These are phyloP conservation scores for Gaertneriomyces sp. DNA, from an alignment of 192 early-diverging fungal species.

Conservation along the genomic window DNA sequence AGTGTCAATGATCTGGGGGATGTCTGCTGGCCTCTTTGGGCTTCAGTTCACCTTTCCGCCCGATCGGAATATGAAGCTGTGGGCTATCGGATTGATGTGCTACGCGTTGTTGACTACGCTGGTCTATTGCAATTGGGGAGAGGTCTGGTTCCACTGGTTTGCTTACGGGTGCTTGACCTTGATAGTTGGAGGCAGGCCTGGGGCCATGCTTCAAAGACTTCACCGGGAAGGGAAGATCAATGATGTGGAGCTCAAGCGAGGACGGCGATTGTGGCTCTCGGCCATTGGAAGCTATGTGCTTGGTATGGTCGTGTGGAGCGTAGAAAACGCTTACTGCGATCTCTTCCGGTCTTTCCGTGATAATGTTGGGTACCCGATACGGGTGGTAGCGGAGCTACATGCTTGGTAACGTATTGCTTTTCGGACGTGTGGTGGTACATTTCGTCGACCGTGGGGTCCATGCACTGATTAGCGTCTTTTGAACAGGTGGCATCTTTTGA, in stretches of 20 bases:
- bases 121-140: too few species aligned
- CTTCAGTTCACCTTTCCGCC: slow-evolving; percentile 34
- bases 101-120: slow-evolving; percentile 7
- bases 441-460: background rate
- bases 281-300: slow-evolving; percentile 21
- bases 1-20: slow-evolving; percentile 63
- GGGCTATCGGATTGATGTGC: slow-evolving; percentile 32
- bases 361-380: slow-evolving; percentile 39
- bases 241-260: slow-evolving; percentile 64
- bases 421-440: background rate
- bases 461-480: too few species aligned
- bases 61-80: background rate
- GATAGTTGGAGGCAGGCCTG: too few species aligned
- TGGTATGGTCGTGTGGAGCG: slow-evolving; percentile 67
- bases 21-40: slow-evolving; percentile 47
- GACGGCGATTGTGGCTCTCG: slow-evolving; percentile 60
- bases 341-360: slow-evolving; percentile 39
- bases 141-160: too few species aligned
- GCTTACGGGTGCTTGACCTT: too few species aligned
- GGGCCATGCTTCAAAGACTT: slow-evolving; percentile 14
- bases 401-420: slow-evolving; percentile 11
- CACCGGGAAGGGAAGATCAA: slow-evolving; percentile 29
- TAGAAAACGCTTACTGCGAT: slow-evolving; percentile 65
- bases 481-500: slow-evolving; percentile 35
- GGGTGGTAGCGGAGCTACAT: slow-evolving; percentile 39